Base-by-base conservation (phyloP, 306 rosid species). In the Neltuma alba region DNA sequence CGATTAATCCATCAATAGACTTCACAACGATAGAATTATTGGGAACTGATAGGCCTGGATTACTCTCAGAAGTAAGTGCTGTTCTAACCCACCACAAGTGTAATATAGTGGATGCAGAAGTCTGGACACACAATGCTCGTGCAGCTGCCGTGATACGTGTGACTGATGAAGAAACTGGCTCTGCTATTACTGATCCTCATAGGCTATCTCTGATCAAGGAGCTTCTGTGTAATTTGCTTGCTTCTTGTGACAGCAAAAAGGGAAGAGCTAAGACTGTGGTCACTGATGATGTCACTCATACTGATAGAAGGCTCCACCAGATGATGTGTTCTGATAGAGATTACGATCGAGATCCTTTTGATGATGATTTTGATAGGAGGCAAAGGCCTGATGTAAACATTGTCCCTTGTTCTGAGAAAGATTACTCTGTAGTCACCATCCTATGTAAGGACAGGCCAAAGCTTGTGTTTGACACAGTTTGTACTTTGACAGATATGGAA, bases 251-350 rank as follows among this genome's bases (percentile, higher is more conserved):
- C 74, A 88, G 84, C 85, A 89, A 75, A 72, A 75, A 83, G 68
- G 78, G 88, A 76, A 89, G 88, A 50, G 94, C 99, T 7, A 89
- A 90, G 85, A 92, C 95, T 52, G 90, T 87, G 70, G 92, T 92
- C 54, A 85, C 97, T 62, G 93, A 91, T 67, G 91, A 74, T 55
- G 87, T 40, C 54, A 94, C 90, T 0, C 97, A 94, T 74, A 87
- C 94, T 7, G 99, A 89, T 8, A 84, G 99, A 79, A 84, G 97
- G 86, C 97, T 94, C 83, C 99, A 94, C 85, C 99, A 92, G 82
- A 88, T 94, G 95, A 88, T 94, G 99, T 91, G 92, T 86, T 94
- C 92, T 20, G 99, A 89, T 78, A 87, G 99, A 75, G 99, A 94
- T 79, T 94, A 91, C 27, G 97, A 85, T 28, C 78, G 91, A 23